Evolutionary conservation across 345 rosid genomes (phyloP).

Genomic region (Psidium guajava): DNA sequence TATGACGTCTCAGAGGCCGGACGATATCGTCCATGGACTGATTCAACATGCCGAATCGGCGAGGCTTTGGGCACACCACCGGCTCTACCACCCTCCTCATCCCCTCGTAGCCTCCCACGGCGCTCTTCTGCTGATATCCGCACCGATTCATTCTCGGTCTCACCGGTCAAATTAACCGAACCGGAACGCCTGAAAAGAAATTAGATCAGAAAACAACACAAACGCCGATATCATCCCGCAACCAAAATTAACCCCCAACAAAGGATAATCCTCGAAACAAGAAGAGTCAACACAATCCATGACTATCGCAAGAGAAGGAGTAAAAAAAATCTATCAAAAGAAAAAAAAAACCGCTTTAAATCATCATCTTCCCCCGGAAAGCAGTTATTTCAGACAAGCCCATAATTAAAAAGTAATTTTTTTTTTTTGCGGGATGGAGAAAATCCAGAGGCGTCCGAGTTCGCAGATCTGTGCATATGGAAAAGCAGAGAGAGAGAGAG

Average conservation of each 20-base stretch:
- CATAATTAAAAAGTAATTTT: not conserved
- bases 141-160: not conserved
- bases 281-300: not conserved
- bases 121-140: conserved; percentile 4
- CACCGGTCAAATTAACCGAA: not conserved
- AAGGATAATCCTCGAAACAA: not conserved
- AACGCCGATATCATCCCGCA: not conserved
- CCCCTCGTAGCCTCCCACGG: conserved; percentile 11
- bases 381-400: not conserved
- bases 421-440: not conserved
- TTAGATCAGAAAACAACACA: not conserved
- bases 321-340: not conserved
- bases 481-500: not conserved
- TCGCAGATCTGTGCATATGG: not conserved
- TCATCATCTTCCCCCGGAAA: not conserved
- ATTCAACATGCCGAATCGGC: conserved; percentile 1
- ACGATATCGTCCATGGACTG: conserved; percentile 1
- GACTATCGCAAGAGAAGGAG: not conserved
- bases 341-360: not conserved
- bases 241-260: too few relatives aligned
- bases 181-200: not conserved
- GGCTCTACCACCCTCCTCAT: conserved; percentile 6
- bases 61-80: conserved; percentile 14
- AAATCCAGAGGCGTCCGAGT: not conserved
- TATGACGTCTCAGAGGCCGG: not conserved